Conservation (phyloP, 2,329 filamentous ascomycete species). For the Xylaria sp. region DNA sequence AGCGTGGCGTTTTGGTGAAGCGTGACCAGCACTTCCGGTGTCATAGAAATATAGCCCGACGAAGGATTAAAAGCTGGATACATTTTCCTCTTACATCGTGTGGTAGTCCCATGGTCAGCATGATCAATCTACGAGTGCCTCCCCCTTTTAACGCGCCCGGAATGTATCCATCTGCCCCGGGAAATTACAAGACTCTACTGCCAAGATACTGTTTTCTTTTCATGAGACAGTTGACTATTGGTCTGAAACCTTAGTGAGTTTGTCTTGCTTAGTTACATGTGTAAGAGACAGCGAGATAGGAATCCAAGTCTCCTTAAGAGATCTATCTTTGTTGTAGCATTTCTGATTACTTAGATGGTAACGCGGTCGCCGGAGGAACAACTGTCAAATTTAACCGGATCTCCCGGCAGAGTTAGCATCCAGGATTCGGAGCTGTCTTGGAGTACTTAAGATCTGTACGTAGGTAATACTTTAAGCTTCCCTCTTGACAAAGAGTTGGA, state of each 20-base stretch:
- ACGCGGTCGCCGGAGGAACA: conserved; percentile 1
- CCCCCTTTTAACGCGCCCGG: not conserved
- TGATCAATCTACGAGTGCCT: not conserved
- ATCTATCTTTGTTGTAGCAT: not conserved
- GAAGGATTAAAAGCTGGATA: not conserved
- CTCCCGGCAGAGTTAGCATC: conserved; percentile 3
- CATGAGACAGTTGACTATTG: not conserved
- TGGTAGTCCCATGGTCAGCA: too few species aligned
- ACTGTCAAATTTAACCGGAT: conserved; percentile 7
- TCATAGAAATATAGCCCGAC: not conserved
- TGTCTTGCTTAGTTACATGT: not conserved
- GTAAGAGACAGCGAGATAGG: not conserved
- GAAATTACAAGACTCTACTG: not conserved
- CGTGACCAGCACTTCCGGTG: not conserved
- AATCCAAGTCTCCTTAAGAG: not conserved
- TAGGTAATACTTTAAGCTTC: not conserved
- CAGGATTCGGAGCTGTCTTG: conserved; percentile 11
- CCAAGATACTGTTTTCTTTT: conserved; percentile 1
- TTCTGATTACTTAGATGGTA: not conserved
- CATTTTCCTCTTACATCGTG: not conserved
- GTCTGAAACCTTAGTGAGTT: not conserved
- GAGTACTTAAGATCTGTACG: not conserved
- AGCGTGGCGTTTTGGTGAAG: not conserved
- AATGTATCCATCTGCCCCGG: not conserved
- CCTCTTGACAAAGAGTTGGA: not conserved